Conservation (phyloP, 306 rosid genomes). For the Betula pendula region DNA sequence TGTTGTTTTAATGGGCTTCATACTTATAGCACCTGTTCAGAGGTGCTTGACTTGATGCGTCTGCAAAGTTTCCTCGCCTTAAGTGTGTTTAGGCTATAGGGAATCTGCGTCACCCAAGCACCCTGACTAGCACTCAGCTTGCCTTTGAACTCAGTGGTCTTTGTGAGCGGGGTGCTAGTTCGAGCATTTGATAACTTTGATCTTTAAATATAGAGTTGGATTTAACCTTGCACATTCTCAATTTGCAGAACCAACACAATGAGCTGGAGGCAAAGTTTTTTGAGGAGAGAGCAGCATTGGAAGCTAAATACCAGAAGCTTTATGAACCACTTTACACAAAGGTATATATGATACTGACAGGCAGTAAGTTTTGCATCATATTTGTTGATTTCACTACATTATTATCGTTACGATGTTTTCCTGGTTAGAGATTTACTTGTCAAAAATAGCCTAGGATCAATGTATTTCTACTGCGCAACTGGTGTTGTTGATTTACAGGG, state of each 20-base stretch:
- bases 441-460: not conserved
- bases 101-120: not conserved
- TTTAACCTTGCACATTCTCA: constrained; percentile 1
- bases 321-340: constrained; percentile 46
- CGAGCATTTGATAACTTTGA: constrained; percentile 4
- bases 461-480: not conserved
- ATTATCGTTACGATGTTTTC: constrained; percentile 9
- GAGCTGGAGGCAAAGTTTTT: constrained; percentile 43
- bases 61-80: not conserved
- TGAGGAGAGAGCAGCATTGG: constrained; percentile 49
- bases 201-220: constrained; percentile 13
- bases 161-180: not conserved
- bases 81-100: not conserved
- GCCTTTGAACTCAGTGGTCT: not conserved
- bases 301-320: constrained; percentile 51
- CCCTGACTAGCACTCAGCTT: not conserved
- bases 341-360: constrained; percentile 33
- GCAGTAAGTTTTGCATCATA: constrained; percentile 1
- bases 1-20: not conserved
- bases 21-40: not conserved
- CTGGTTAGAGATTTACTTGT: constrained; percentile 11
- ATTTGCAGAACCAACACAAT: constrained; percentile 41
- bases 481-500: constrained; percentile 19
- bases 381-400: constrained; percentile 7
- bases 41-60: not conserved